A percentile compares a stretch with the other conserved stretches of the same genome.
These are phyloP conservation scores for Suillus variegatus DNA, from an alignment of 768 basidiomycete genomes.

Conservation along the genomic window DNA sequence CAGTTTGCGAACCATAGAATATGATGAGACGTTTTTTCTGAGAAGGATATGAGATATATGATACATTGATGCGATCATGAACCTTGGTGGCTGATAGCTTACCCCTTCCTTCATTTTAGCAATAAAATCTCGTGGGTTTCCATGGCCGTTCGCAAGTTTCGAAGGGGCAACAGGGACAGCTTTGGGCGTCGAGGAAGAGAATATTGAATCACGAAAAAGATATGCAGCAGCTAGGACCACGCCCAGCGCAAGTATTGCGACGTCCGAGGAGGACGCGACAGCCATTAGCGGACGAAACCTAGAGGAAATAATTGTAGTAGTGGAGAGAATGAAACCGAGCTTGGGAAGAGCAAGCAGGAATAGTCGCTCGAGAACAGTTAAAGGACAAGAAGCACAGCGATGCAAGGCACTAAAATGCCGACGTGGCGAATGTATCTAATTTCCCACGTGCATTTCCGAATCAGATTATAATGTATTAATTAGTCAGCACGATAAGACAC, in stretches of 20 bases:
- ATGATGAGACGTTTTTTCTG: constrained; percentile 97
- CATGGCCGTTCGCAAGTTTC: constrained; percentile 58
- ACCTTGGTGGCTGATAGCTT: constrained; percentile 35
- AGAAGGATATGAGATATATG: constrained; percentile 12
- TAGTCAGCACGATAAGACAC: neutral
- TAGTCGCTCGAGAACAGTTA: constrained; percentile 5
- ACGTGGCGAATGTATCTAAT: neutral
- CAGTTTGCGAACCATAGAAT: constrained; percentile 98
- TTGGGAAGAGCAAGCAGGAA: constrained; percentile 7
- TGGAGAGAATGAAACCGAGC: constrained; percentile 3
- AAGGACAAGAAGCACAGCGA: neutral
- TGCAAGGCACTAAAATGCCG: neutral
- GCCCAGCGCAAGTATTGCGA: constrained; percentile 70
- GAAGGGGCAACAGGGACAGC: constrained; percentile 47
- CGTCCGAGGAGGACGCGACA: constrained; percentile 66
- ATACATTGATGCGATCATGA: constrained; percentile 9
- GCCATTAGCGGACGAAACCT: constrained; percentile 47
- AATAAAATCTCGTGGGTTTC: constrained; percentile 92
- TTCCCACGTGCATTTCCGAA: neutral
- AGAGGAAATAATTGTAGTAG: constrained; percentile 6
- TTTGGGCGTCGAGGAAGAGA: constrained; percentile 67
- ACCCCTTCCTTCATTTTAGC: constrained; percentile 94
- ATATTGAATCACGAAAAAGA: constrained; percentile 83
- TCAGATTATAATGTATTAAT: neutral
- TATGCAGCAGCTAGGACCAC: constrained; percentile 76